Evolutionary conservation across 495 filamentous ascomycete species (phyloP).

Genomic region (Penicillium maclennaniae): DNA sequence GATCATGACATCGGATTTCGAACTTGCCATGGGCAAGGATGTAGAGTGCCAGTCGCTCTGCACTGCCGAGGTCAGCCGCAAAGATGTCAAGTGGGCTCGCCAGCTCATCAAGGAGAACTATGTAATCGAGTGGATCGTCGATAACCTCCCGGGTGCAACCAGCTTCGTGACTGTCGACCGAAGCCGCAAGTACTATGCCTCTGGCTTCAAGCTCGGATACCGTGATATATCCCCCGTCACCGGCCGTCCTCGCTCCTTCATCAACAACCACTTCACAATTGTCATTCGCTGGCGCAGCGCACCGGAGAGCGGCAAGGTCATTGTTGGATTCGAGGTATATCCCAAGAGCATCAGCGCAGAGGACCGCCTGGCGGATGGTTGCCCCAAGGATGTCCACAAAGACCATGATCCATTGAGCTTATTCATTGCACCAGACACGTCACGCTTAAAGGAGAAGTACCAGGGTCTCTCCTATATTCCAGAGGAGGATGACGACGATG

Average conservation of each 20-base stretch:
- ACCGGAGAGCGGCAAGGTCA: conserved; percentile 72
- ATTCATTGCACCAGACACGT: conserved; percentile 59
- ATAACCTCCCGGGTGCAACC: conserved; percentile 90
- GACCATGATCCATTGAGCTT: conserved; percentile 63
- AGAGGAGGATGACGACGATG: conserved; percentile 50
- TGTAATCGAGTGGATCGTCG: conserved; percentile 93
- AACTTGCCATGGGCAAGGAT: conserved; percentile 77
- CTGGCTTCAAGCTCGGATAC: conserved; percentile 91
- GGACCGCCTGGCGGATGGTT: conserved; percentile 57
- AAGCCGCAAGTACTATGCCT: conserved; percentile 84
- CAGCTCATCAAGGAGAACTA: conserved; percentile 79
- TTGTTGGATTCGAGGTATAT: conserved; percentile 92
- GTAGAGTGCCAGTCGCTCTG: conserved; percentile 75
- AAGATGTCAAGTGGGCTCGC: conserved; percentile 65
- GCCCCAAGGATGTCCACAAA: conserved; percentile 62
- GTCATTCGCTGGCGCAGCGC: conserved; percentile 79
- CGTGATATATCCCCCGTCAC: conserved; percentile 60
- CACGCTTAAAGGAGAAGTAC: conserved; percentile 53
- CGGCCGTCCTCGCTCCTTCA: conserved; percentile 64
- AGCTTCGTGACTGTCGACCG: conserved; percentile 91
- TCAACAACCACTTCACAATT: conserved; percentile 91
- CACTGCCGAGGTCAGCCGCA: conserved; percentile 58
- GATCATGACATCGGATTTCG: conserved; percentile 85
- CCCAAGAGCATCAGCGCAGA: conserved; percentile 73
- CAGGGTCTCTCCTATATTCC: conserved; percentile 57